Base-by-base conservation (phyloP, 2,329 filamentous ascomycete genomes). In the Trichoderma aggressivum region DNA sequence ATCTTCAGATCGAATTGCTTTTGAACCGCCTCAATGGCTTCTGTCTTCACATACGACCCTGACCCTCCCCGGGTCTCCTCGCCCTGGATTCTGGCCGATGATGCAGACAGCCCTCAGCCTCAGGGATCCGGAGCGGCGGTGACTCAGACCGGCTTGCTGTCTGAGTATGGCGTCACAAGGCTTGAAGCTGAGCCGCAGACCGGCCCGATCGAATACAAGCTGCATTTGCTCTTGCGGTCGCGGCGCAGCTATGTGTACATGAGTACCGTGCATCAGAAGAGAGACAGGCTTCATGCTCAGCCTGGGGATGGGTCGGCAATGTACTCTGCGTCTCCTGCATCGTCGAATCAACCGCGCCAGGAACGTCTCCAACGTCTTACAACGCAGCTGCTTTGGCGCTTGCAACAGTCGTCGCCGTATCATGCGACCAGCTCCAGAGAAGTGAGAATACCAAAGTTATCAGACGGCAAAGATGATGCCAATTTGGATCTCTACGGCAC, bases 141-240 rank as follows among this genome's bases (percentile, higher is more conserved):
- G 74, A 73, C 72, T 73, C 65, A 69, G 36, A 53, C 61, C 7
- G 83, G 82, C n/a, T 76, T 85, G 8, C 81, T 88, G 14, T 86
- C 86, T 5, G 87, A 91, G 70, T 90, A 89, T 78, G 88, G 87
- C 1, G 88, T 96, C 59, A 91, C 90, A 58, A 93, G 91, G 77
- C 84, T 99, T 18, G 91, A 94, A 74, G 91, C 95, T 14, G 96
- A 99, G 80, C 95, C 95, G 7, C 94, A 98, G 78, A 91, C 97
- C 74, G 96, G 96, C 0, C 94, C 96, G 21, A 97, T 93, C 0
- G 96, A 99, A 82, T 99, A 99, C 83, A 99, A 99, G 81, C 83
- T 99, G 56, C 96, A 98, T 81, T 85, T 99, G 7, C 86, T 98
- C 7, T 84, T 98, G 65, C 90, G 94, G 43, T 90, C 92, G 18